These are phyloP conservation scores for Clitocybe nebularis DNA, from an alignment of 1,284 basidiomycete species.

Conservation along the genomic window DNA sequence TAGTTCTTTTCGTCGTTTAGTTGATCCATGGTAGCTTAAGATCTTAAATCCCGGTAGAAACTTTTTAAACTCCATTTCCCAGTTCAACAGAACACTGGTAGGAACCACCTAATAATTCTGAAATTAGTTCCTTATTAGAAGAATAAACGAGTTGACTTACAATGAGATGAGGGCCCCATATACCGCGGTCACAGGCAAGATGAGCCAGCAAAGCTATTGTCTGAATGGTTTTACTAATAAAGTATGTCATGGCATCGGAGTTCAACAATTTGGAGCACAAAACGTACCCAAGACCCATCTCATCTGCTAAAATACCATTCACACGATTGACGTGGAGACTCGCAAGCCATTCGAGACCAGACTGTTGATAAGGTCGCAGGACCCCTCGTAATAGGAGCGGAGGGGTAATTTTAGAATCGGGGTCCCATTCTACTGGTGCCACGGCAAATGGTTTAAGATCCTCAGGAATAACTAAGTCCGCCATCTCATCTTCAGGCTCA, in stretches of 20 bases:
- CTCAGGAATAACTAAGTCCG: conserved; percentile 39
- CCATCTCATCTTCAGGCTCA: conserved; percentile 11
- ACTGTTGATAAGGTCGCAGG: conserved; percentile 91
- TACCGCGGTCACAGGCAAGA: conserved; percentile 89
- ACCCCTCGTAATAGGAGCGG: conserved; percentile 85
- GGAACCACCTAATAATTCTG: conserved; percentile 69
- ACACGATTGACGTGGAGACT: conserved; percentile 83
- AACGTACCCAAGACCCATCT: conserved; percentile 87
- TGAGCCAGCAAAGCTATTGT: conserved; percentile 92
- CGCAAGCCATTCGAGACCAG: conserved; percentile 93
- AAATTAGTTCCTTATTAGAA: conserved; percentile 1
- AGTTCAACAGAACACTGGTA: conserved; percentile 93
- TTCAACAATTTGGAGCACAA: conserved; percentile 5
- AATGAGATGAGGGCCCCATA: conserved; percentile 97
- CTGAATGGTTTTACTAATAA: conserved; percentile 91
- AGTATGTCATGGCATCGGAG: conserved; percentile 5
- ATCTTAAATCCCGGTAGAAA: conserved; percentile 93
- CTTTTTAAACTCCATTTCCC: conserved; percentile 99
- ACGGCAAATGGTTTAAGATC: conserved; percentile 67
- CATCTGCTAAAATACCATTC: conserved; percentile 92
- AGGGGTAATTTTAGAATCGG: conserved; percentile 56
- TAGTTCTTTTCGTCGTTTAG: conserved; percentile 90
- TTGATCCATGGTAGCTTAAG: conserved; percentile 88
- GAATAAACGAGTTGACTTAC: conserved; percentile 29
- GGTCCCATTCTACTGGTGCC: conserved; percentile 62